These are phyloP conservation scores for Talaromyces proteolyticus DNA, from an alignment of 495 filamentous ascomycete genomes.

Conservation along the genomic window DNA sequence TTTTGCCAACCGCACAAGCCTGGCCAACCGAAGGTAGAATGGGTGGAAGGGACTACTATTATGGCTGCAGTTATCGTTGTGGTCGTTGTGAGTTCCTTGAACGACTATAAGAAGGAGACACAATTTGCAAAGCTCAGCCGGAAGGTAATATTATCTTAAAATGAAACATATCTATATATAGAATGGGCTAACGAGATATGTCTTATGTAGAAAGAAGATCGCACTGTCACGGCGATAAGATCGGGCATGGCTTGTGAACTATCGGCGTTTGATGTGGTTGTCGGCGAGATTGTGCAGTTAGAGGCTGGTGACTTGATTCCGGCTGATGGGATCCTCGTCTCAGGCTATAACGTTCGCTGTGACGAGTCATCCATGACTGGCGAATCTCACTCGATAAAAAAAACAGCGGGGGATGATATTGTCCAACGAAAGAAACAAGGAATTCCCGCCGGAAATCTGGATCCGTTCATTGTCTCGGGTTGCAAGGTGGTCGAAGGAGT, in stretches of 20 bases:
- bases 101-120: conserved; percentile 63
- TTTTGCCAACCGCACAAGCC: conserved; percentile 31
- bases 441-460: conserved; percentile 38
- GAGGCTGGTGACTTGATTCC: conserved; percentile 76
- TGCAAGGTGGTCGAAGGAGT: conserved; percentile 80
- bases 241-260: conserved; percentile 63
- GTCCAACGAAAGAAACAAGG: conserved; percentile 36
- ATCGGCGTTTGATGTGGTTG: conserved; percentile 66
- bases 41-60: conserved; percentile 66
- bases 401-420: conserved; percentile 59
- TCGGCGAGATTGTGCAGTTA: conserved; percentile 70
- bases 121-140: conserved; percentile 54
- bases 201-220: conserved; percentile 43
- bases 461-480: conserved; percentile 71
- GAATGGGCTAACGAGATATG: too few relatives aligned
- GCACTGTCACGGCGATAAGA: conserved; percentile 60
- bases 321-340: conserved; percentile 63
- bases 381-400: conserved; percentile 56
- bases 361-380: conserved; percentile 71
- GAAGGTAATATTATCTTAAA: conserved; percentile 36
- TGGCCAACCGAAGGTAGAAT: conserved; percentile 43
- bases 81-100: conserved; percentile 54
- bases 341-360: conserved; percentile 60
- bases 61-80: conserved; percentile 62
- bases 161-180: too few relatives aligned